Evolutionary conservation across 2,329 filamentous ascomycete genomes (phyloP), one percentile per base, ranked within the genome.

Genomic region (Hymenoscyphus fructigenus): DNA sequence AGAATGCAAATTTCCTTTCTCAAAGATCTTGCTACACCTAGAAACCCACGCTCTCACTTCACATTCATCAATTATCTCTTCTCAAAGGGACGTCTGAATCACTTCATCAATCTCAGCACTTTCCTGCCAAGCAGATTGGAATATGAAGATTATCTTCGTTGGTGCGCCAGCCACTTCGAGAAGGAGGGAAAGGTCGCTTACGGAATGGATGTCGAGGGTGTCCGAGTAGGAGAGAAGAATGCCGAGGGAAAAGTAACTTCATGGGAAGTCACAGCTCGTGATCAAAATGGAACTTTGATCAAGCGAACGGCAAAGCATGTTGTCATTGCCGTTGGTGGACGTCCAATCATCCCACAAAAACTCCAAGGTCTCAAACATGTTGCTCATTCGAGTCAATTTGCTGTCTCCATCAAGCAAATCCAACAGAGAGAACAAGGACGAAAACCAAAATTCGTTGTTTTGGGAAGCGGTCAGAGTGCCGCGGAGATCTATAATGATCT

Each of bases 1-100:
- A 93, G 91, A 79, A 98, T 98, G 94, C 94, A 98, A 76, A 98
- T 98, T 72, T 96, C 92, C 10, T 98, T 97, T 81, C 85, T 98
- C 80, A 98, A 98, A 80, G 94, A 98, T 76, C 86, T 98, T 77
- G 94, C 94, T 3, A 95, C 92, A 3, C 83, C 97, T 70, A 86
- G 94, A 65, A 89, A 98, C 76, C 94, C 94, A 7, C 87, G 90
- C 68, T 96, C 91, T 70, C 85, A 93, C 73, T 98, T 98, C 78
- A 98, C 94, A 15, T 98, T 97, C 79, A 82, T 97, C 75, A 97
- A 97, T 79, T 98, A 98, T 77, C 85, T 98, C 14, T 91, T 96
- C 79, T 79, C 85, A 71, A 90, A 96, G 72, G 84, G 84, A 63
- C 85, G 94, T n/a, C 83, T 98, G 47, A 87, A 96, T 59, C 88